Evolutionary conservation across 2,329 filamentous ascomycete species (phyloP).

Genomic region (Xylariaceae sp.): DNA sequence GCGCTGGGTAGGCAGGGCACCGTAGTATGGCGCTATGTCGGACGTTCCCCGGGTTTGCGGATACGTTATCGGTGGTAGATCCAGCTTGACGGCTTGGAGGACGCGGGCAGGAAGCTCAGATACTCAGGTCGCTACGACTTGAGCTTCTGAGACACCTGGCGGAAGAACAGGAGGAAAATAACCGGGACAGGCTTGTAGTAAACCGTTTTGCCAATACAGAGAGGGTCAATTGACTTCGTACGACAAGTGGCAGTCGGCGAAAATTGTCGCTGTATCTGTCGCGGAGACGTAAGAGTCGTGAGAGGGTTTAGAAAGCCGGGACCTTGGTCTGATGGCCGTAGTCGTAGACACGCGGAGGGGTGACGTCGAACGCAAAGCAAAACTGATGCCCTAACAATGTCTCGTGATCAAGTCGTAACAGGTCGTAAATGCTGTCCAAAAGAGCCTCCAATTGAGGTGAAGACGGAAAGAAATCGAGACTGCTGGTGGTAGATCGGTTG

Average conservation of each 20-base stretch:
- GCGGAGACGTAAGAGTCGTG: too few species aligned
- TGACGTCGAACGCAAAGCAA: neutral
- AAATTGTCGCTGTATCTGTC: neutral
- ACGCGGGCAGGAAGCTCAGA: conserved; percentile 24
- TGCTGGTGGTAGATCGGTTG: conserved; percentile 5
- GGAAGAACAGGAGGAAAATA: neutral
- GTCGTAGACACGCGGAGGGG: neutral
- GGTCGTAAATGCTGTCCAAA: conserved; percentile 22
- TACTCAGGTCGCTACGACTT: conserved; percentile 18
- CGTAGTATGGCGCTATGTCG: conserved; percentile 67
- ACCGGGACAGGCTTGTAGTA: conserved; percentile 12
- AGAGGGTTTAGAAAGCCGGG: too few species aligned
- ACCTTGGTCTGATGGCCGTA: too few species aligned
- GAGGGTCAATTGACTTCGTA: neutral
- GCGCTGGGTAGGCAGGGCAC: conserved; percentile 62
- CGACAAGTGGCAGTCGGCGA: neutral
- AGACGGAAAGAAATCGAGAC: conserved; percentile 9
- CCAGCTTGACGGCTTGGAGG: conserved; percentile 80
- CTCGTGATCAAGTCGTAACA: conserved; percentile 20
- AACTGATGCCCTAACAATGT: conserved; percentile 9
- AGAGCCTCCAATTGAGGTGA: conserved; percentile 19
- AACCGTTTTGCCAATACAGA: neutral
- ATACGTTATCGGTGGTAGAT: conserved; percentile 84
- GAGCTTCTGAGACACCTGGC: conserved; percentile 7
- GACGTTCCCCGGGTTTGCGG: conserved; percentile 75